Conservation (phyloP, 2,329 filamentous ascomycete species). For the Fusarium pseudonygamai region DNA sequence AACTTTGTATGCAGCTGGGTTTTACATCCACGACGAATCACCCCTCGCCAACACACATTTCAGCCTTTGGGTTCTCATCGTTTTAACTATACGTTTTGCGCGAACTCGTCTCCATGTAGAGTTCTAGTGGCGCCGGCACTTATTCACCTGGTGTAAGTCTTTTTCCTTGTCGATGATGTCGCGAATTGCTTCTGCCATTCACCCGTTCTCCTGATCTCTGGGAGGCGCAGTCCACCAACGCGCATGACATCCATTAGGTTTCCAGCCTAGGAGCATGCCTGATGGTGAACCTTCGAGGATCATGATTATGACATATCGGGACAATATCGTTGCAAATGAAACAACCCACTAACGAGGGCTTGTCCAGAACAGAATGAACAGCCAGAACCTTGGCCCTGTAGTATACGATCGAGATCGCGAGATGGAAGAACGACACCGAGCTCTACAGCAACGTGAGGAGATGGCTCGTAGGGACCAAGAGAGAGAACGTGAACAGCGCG, state of each 20-base stretch:
- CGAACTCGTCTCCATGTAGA: slow-evolving; percentile 50
- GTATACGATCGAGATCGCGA: slow-evolving; percentile 61
- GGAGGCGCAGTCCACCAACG: slow-evolving; percentile 23
- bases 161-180: slow-evolving; percentile 36
- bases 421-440: slow-evolving; percentile 59
- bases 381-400: slow-evolving; percentile 53
- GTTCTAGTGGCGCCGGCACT: slow-evolving; percentile 45
- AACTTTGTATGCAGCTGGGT: slow-evolving; percentile 49
- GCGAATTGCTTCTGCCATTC: slow-evolving; percentile 34
- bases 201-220: slow-evolving; percentile 40
- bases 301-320: not conserved
- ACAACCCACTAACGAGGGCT: slow-evolving; percentile 20
- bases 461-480: slow-evolving; percentile 57
- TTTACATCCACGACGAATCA: slow-evolving; percentile 34
- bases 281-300: not conserved
- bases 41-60: slow-evolving; percentile 28
- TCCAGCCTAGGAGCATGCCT: not conserved
- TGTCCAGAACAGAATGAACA: slow-evolving; percentile 55
- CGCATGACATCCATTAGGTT: not conserved
- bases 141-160: slow-evolving; percentile 50
- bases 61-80: slow-evolving; percentile 23
- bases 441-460: slow-evolving; percentile 58
- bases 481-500: slow-evolving; percentile 65
- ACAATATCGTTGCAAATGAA: not conserved
- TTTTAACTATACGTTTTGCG: slow-evolving; percentile 23